A percentile compares a stretch with the other conserved stretches of the same genome.
These are phyloP conservation scores for Chytriomyces sp. DNA, from an alignment of 192 early-diverging fungal genomes.

Conservation along the genomic window DNA sequence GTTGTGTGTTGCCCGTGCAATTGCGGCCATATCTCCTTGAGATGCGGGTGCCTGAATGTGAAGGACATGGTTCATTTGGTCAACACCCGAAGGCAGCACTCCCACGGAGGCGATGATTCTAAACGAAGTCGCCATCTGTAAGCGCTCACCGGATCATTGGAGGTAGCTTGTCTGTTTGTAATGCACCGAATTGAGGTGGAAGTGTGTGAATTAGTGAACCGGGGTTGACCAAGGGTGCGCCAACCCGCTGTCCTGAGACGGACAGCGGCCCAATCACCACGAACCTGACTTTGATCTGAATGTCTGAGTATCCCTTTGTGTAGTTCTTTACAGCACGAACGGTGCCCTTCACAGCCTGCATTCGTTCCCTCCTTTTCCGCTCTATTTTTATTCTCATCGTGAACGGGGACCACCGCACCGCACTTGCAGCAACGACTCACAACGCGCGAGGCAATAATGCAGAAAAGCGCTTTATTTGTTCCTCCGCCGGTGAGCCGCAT, in stretches of 20 bases:
- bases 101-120: not conserved
- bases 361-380: not conserved
- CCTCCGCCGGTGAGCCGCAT: slow-evolving; percentile 6
- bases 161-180: slow-evolving; percentile 48
- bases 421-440: no score
- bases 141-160: slow-evolving; percentile 52
- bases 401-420: not conserved
- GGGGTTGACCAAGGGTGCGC: no score
- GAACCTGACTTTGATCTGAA: slow-evolving; percentile 74
- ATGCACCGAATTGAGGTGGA: no score
- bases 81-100: not conserved
- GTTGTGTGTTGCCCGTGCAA: slow-evolving; percentile 81
- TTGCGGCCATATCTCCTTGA: slow-evolving; percentile 77
- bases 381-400: not conserved
- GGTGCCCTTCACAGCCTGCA: slow-evolving; percentile 48
- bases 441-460: no score
- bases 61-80: not conserved
- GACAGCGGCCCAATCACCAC: not conserved
- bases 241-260: no score
- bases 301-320: slow-evolving; percentile 83
- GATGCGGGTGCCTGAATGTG: slow-evolving; percentile 65
- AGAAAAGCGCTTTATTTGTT: no score
- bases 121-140: slow-evolving; percentile 6
- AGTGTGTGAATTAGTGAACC: no score
- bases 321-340: slow-evolving; percentile 73